Evolutionary conservation across 192 early-diverging fungal species (phyloP).

Genomic region (Gonapodya sp.): DNA sequence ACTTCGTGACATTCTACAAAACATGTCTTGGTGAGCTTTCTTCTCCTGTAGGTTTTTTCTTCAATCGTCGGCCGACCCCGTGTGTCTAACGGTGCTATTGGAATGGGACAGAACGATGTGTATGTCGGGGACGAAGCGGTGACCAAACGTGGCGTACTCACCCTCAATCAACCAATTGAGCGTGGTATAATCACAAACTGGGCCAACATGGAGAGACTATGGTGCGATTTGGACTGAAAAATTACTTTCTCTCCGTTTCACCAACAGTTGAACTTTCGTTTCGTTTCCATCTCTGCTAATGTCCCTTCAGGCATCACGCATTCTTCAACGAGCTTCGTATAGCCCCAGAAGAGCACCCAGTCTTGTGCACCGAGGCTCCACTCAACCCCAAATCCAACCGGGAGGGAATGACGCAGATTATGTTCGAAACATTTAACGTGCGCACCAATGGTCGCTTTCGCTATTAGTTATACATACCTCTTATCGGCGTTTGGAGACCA

Average conservation of each 20-base stretch:
- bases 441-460: conserved; percentile 94
- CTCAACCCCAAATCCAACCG: conserved; percentile 98
- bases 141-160: conserved; percentile 80
- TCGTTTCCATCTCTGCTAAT: neutral
- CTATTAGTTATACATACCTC: conserved; percentile 37
- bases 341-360: conserved; percentile 95
- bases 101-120: conserved; percentile 84
- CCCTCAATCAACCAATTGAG: conserved; percentile 81
- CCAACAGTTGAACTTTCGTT: neutral
- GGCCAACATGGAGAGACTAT: conserved; percentile 91
- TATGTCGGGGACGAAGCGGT: conserved; percentile 88
- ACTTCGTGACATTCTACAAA: conserved; percentile 65
- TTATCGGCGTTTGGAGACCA: neutral
- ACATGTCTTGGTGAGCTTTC: neutral
- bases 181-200: conserved; percentile 91
- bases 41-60: conserved; percentile 72
- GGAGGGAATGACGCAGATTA: conserved; percentile 98
- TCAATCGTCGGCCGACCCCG: neutral
- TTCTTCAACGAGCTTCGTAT: conserved; percentile 97
- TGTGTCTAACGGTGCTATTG: conserved; percentile 57
- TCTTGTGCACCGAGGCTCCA: conserved; percentile 94
- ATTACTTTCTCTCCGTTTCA: neutral
- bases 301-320: neutral
- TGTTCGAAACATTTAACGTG: conserved; percentile 99
- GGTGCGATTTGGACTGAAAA: too few species aligned